Base-by-base conservation (phyloP, 2,329 filamentous ascomycete genomes). In the Ophioceras dolichostomum region DNA sequence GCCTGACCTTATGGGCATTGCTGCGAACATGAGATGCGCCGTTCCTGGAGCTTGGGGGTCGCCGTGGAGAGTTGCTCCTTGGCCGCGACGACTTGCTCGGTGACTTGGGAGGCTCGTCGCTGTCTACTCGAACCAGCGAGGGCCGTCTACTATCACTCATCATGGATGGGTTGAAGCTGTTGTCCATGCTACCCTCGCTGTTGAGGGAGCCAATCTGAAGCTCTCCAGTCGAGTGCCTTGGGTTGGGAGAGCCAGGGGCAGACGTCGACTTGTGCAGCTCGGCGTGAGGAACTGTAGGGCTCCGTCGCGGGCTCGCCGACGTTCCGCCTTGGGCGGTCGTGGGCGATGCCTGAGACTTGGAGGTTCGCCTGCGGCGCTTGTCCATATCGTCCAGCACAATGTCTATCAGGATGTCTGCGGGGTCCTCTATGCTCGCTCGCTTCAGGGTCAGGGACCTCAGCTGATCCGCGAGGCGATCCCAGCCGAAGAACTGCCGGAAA, bases 321-420 rank as follows among this genome's bases (percentile, higher is more conserved):
- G 70, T 10, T 36, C 39, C 57, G 51, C 66, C 68, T 73, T 81
- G 85, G 1, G 80, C 74, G 10, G 77, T 70, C 2, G 83, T 80
- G 4, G 88, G 85, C 1, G 87, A 93, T 10, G 79, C 70, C 44
- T 91, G 84, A 9, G 78, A 71, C 61, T 94, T 96, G 30, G 87
- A 86, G 1, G 88, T 93, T 36, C 91, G 77, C 42, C 86, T 77
- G 18, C 89, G 77, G 45, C 91, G 74, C 62, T 85, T 91, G 57
- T 96, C 89, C 70, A 94, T 91, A 52, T 98, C 91, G 53, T 98
- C 91, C 42, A 98, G 63, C 19, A 98, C 88, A 47, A 98, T 93
- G 49, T 93, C 82, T 45, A 91, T 84, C 34, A 96, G 67, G 28
- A 98, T 73, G 54, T 96, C 91, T 14, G 81, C 80, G 4, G 86